Evolutionary conservation across 2,329 filamentous ascomycete species (phyloP).

Genomic region (Scedosporium apiospermum): DNA sequence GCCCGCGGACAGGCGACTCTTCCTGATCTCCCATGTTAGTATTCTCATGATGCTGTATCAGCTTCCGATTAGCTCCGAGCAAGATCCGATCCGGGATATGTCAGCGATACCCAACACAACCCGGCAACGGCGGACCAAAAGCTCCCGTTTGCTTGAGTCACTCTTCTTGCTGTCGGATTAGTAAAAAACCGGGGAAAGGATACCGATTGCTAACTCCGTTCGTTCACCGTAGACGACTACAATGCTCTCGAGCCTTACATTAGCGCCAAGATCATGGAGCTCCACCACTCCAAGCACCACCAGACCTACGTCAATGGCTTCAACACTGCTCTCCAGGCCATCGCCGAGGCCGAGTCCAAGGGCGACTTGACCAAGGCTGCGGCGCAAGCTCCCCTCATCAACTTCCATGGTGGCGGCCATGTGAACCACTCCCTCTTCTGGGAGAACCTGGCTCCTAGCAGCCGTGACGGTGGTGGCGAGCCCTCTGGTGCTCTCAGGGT

Average conservation of each 20-base stretch:
- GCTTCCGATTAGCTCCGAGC: background rate
- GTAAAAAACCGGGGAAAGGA: background rate
- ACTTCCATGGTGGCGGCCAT: slow-evolving; percentile 79
- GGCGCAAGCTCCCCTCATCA: slow-evolving; percentile 46
- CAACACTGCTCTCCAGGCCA: slow-evolving; percentile 69
- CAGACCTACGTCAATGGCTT: slow-evolving; percentile 86
- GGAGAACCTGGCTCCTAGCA: slow-evolving; percentile 66
- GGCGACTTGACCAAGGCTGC: slow-evolving; percentile 46
- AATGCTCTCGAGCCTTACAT: slow-evolving; percentile 79
- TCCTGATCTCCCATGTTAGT: slow-evolving; percentile 64
- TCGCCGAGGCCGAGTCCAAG: slow-evolving; percentile 54
- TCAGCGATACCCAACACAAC: background rate
- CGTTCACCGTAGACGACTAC: slow-evolving; percentile 63
- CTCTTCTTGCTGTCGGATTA: background rate
- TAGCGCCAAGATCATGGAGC: slow-evolving; percentile 90
- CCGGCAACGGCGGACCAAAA: background rate
- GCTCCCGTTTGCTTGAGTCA: background rate
- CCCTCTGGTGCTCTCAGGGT: slow-evolving; percentile 52
- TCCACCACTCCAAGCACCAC: slow-evolving; percentile 92
- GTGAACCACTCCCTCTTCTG: slow-evolving; percentile 84
- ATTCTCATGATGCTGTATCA: background rate
- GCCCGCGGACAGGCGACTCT: slow-evolving; percentile 84
- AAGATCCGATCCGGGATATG: background rate
- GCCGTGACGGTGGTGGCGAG: slow-evolving; percentile 52
- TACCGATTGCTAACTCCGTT: background rate